phyloP scores from a whole-genome alignment of 176 grass and related monocot species.

The Aegilops bicornis region DNA sequence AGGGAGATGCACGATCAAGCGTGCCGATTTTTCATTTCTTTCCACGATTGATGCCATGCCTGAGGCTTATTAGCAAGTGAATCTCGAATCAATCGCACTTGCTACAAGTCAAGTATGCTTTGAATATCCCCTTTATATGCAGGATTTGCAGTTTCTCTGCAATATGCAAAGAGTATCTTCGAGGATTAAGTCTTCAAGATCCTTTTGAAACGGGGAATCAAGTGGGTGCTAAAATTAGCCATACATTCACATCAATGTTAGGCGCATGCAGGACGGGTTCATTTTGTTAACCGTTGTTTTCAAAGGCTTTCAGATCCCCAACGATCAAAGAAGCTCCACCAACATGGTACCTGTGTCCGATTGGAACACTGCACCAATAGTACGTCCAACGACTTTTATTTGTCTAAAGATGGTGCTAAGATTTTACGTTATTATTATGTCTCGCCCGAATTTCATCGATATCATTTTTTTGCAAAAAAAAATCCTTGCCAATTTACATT shows the following conservation, averaged over 20 bases:
- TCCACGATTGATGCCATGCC: constrained; percentile 19
- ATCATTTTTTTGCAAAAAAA: too few relatives aligned
- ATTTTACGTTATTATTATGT: too few relatives aligned
- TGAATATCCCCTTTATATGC: not conserved
- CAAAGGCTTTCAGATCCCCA: not conserved
- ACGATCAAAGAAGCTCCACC: not conserved
- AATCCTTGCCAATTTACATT: too few relatives aligned
- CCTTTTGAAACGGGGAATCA: not conserved
- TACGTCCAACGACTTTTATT: too few relatives aligned
- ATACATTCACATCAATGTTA: constrained; percentile 13
- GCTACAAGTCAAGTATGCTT: not conserved
- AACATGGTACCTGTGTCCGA: not conserved
- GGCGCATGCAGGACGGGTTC: not conserved
- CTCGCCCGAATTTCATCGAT: too few relatives aligned
- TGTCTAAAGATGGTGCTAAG: too few relatives aligned
- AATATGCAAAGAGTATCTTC: not conserved
- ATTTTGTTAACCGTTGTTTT: not conserved
- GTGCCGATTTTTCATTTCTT: not conserved
- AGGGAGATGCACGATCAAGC: not conserved
- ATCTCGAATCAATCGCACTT: constrained; percentile 6
- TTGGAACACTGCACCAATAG: not conserved
- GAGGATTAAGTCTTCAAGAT: not conserved
- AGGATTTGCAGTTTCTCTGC: not conserved
- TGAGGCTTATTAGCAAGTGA: not conserved
- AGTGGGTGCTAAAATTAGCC: constrained; percentile 17